phyloP scores from a whole-genome alignment of 2,329 filamentous ascomycete species.

The Colletotrichum salicis region DNA sequence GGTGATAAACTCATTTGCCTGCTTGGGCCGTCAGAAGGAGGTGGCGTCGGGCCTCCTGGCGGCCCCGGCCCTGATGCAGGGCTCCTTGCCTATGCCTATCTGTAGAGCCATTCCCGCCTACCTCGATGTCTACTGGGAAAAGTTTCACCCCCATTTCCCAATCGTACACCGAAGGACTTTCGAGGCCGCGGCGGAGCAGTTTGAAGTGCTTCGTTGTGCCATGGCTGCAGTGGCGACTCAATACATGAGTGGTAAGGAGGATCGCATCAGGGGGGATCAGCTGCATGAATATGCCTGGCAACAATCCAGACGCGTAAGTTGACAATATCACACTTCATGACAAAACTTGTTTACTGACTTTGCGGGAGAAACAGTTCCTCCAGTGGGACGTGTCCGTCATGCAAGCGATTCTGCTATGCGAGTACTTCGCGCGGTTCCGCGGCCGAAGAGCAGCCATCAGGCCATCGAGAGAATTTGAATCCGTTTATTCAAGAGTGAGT shows the following conservation, averaged over 20 bases:
- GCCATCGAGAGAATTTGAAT: constrained; percentile 61
- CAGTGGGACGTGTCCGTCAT: constrained; percentile 61
- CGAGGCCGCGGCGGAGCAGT: constrained; percentile 51
- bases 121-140: constrained; percentile 64
- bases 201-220: constrained; percentile 59
- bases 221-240: constrained; percentile 69
- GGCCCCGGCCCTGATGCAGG: constrained; percentile 50
- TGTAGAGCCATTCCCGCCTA: constrained; percentile 60
- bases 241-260: constrained; percentile 58
- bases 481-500: constrained; percentile 65
- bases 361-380: constrained; percentile 49
- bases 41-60: constrained; percentile 50
- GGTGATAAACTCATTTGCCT: constrained; percentile 47
- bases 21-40: constrained; percentile 54
- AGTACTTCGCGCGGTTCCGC: constrained; percentile 65
- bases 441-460: constrained; percentile 60
- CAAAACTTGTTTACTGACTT: background rate
- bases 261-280: constrained; percentile 60
- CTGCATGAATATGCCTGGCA: constrained; percentile 64
- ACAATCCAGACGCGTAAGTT: constrained; percentile 61
- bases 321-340: background rate
- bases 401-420: constrained; percentile 65
- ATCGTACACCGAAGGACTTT: constrained; percentile 60
- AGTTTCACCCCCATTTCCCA: constrained; percentile 60
- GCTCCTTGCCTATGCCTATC: constrained; percentile 47